Conservation (phyloP, 2,329 filamentous ascomycete genomes). For the Xylogone sp. region DNA sequence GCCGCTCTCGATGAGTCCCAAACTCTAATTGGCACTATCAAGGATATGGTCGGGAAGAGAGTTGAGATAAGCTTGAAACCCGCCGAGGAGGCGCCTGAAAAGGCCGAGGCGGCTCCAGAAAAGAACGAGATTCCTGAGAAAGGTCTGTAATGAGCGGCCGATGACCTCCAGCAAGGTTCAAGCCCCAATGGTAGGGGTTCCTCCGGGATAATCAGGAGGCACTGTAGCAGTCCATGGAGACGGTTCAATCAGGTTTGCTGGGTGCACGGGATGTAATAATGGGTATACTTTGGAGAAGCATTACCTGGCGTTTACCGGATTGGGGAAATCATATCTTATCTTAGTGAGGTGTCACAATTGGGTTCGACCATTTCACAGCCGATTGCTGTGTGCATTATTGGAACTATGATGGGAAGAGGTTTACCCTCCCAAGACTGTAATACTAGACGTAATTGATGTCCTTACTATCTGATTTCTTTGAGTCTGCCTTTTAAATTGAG, state of each 20-base stretch:
- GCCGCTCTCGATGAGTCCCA: slow-evolving; percentile 64
- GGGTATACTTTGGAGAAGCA: neutral
- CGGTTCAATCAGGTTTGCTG: too few relatives aligned
- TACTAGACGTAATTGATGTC: neutral
- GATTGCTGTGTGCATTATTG: too few relatives aligned
- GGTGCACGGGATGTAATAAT: neutral
- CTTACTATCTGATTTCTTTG: neutral
- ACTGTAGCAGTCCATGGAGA: too few relatives aligned
- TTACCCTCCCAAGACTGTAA: neutral
- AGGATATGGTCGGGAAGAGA: slow-evolving; percentile 68
- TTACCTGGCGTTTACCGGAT: slow-evolving; percentile 4
- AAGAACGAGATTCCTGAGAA: neutral
- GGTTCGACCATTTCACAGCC: too few relatives aligned
- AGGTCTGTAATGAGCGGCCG: neutral
- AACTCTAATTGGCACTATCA: slow-evolving; percentile 67
- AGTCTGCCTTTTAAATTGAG: too few relatives aligned
- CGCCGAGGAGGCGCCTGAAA: slow-evolving; percentile 6
- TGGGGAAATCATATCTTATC: neutral
- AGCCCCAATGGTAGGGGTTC: too few relatives aligned
- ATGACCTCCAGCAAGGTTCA: too few relatives aligned
- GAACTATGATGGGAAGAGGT: too few relatives aligned
- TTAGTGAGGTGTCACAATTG: too few relatives aligned
- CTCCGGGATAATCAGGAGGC: too few relatives aligned
- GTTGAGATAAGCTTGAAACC: slow-evolving; percentile 7
- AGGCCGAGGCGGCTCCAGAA: too few relatives aligned